These are phyloP conservation scores for Tetrahymena elliotti DNA, from an alignment of 73 alveolate genomes.

Conservation along the genomic window DNA sequence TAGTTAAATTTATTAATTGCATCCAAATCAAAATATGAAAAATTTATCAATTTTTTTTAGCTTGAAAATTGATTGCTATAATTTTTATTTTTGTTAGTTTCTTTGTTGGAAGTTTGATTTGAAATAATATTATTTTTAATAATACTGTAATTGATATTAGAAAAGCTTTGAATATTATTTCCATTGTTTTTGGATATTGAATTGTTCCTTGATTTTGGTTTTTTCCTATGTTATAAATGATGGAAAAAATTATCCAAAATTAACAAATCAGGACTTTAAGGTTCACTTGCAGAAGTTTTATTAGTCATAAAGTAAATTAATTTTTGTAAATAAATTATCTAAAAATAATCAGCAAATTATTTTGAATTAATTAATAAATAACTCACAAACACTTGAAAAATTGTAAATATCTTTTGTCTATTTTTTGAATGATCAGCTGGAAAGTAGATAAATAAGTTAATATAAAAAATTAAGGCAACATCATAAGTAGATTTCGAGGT, in stretches of 20 bases:
- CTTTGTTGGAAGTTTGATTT: neutral
- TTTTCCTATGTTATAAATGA: neutral
- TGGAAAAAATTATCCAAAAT: neutral
- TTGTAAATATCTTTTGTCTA: neutral
- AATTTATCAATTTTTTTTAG: neutral
- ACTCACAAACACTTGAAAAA: neutral
- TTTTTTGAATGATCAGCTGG: neutral
- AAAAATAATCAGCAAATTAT: neutral
- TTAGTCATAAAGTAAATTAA: neutral
- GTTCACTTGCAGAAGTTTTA: neutral
- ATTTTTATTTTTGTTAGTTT: neutral
- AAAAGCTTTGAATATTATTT: too few species aligned
- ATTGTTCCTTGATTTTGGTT: neutral
- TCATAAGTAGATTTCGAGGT: neutral
- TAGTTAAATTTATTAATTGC: neutral
- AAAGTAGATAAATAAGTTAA: neutral
- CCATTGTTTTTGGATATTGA: neutral
- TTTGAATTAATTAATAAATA: neutral
- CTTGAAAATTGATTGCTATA: neutral
- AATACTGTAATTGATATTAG: neutral
- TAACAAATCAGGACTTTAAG: neutral
- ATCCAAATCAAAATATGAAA: too few species aligned
- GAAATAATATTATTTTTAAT: neutral
- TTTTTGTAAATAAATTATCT: neutral
- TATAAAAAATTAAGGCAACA: too few species aligned